Conservation (phyloP, 768 basidiomycete genomes). For the Arthromyces matolae region DNA sequence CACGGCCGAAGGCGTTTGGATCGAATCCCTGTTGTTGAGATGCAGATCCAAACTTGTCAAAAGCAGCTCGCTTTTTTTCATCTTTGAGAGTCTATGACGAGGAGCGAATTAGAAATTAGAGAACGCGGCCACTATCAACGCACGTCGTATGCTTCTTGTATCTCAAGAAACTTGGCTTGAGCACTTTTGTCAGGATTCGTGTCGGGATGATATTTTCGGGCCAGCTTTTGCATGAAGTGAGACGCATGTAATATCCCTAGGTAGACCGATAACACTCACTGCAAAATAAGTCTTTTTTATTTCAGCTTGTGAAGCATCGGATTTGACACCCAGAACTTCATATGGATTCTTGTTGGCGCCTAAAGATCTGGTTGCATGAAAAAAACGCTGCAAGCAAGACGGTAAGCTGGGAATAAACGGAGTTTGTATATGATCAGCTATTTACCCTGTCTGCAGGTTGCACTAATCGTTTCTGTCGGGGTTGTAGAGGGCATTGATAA, state of each 20-base stretch:
- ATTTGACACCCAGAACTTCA: conserved; percentile 80
- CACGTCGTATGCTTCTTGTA: conserved; percentile 96
- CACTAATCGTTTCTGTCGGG: conserved; percentile 20
- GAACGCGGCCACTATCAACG: conserved; percentile 13
- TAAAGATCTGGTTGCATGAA: conserved; percentile 65
- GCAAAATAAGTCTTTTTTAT: conserved; percentile 98
- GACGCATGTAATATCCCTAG: conserved; percentile 1
- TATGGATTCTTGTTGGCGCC: conserved; percentile 81
- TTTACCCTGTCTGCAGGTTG: conserved; percentile 39
- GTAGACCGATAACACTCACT: conserved; percentile 46
- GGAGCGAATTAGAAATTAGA: conserved; percentile 9
- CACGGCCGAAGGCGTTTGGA: conserved; percentile 69
- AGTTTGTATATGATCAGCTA: too few species aligned
- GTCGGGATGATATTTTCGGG: conserved; percentile 97
- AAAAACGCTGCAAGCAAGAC: conserved; percentile 52
- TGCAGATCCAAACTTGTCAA: conserved; percentile 88
- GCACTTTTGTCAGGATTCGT: conserved; percentile 91
- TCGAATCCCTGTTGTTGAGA: conserved; percentile 95
- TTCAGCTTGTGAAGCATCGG: conserved; percentile 78
- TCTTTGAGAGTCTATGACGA: conserved; percentile 79
- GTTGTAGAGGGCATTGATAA: conserved; percentile 32
- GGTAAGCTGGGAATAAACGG: conserved; percentile 6
- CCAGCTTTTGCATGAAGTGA: conserved; percentile 57
- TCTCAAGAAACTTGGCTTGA: conserved; percentile 92
- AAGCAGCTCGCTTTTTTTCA: conserved; percentile 86